Evolutionary conservation across 768 basidiomycete species (phyloP).

Genomic region (Rhizopogon vinicolor): DNA sequence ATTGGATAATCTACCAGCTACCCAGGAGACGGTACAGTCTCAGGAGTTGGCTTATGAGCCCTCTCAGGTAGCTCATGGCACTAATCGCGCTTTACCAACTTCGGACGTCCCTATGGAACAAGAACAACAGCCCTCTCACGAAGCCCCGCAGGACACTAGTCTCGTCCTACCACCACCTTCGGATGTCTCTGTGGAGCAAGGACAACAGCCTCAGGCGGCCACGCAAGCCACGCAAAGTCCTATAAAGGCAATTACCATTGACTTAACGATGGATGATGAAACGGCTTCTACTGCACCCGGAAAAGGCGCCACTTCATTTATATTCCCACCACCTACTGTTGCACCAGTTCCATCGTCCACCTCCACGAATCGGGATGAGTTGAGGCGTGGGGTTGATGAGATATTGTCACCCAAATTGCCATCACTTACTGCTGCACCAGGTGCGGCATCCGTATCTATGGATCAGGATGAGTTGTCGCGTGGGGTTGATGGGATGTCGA

Average conservation of each 20-base stretch:
- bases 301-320: neutral
- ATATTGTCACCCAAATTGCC: conserved; percentile 6
- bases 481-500: conserved; percentile 15
- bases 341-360: neutral
- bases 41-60: neutral
- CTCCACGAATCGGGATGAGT: neutral
- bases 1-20: neutral
- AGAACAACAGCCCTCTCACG: neutral
- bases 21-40: neutral
- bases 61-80: neutral
- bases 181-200: neutral
- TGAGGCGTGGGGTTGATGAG: conserved; percentile 12
- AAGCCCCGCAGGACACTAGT: neutral
- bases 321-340: neutral
- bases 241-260: neutral
- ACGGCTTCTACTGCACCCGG: neutral
- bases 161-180: neutral
- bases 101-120: neutral
- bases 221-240: neutral
- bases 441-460: neutral
- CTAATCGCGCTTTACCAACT: conserved; percentile 1
- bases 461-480: conserved; percentile 5
- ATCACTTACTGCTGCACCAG: neutral
- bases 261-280: neutral
- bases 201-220: neutral